A percentile compares a stretch with the other conserved stretches of the same genome.
Evolutionary conservation across 1,284 basidiomycete genomes (phyloP).

Genomic region (Austroboletus niveus): DNA sequence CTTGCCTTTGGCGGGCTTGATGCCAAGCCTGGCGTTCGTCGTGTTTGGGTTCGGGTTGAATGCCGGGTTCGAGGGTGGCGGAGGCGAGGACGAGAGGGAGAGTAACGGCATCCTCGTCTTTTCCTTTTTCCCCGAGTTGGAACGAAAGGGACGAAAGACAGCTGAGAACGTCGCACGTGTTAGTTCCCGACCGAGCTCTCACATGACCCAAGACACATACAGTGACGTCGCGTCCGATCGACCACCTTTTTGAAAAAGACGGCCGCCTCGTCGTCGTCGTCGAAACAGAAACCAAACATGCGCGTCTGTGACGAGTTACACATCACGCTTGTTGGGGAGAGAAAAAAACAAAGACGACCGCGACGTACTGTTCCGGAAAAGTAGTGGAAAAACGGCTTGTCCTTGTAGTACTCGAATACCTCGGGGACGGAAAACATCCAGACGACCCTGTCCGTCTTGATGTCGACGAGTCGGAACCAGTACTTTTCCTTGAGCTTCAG

Average conservation of each 20-base stretch:
- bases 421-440: constrained; percentile 89
- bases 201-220: constrained; percentile 17
- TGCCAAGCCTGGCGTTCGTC: background rate
- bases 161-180: constrained; percentile 5
- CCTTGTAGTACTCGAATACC: constrained; percentile 78
- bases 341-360: too few relatives aligned
- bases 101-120: constrained; percentile 13
- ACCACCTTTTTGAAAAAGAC: constrained; percentile 51
- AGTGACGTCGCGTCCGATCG: constrained; percentile 35
- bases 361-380: constrained; percentile 75
- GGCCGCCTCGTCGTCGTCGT: constrained; percentile 62
- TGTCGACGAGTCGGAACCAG: constrained; percentile 77
- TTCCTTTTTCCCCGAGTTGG: constrained; percentile 24
- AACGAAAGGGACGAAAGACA: constrained; percentile 29
- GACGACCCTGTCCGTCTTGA: constrained; percentile 69
- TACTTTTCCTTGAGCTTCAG: constrained; percentile 41
- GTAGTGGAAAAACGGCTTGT: constrained; percentile 91
- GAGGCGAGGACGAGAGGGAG: background rate
- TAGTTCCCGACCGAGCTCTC: too few relatives aligned
- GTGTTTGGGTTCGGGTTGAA: too few relatives aligned
- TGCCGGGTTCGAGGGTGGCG: background rate
- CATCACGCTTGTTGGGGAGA: too few relatives aligned
- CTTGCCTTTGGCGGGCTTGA: constrained; percentile 15
- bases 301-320: constrained; percentile 50
- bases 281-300: constrained; percentile 76